A percentile compares a stretch with the other conserved stretches of the same genome.
These are phyloP conservation scores for Leishmania guyanensis DNA, from an alignment of 208 protist genomes.

Conservation along the genomic window DNA sequence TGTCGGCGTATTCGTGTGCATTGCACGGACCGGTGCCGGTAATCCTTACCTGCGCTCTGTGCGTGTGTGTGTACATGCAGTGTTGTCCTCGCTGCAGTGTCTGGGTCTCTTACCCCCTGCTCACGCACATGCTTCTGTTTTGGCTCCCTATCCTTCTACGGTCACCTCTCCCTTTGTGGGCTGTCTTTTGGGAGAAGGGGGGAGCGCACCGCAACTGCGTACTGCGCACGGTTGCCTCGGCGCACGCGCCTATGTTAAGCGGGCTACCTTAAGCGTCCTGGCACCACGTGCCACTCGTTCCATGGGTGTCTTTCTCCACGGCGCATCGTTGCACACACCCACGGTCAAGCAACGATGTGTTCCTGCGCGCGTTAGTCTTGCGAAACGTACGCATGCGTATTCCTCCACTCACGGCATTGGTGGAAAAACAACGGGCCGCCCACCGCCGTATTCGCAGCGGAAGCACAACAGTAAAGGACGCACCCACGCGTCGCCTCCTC, in stretches of 20 bases:
- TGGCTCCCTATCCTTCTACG: not conserved
- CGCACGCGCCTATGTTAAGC: not conserved
- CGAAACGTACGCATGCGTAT: no score
- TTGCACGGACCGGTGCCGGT: not conserved
- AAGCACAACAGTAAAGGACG: no score
- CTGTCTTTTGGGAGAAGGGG: not conserved
- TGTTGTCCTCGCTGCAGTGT: not conserved
- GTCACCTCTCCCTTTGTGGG: not conserved
- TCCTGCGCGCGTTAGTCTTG: not conserved
- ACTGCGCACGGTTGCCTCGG: not conserved
- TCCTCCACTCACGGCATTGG: not conserved
- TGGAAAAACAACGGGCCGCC: not conserved
- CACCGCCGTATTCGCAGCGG: not conserved
- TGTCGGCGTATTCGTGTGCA: not conserved
- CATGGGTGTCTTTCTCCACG: not conserved
- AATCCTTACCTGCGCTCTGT: not conserved
- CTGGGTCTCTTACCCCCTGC: not conserved
- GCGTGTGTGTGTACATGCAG: not conserved
- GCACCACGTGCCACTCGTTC: not conserved
- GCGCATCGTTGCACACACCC: not conserved
- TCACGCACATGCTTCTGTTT: not conserved
- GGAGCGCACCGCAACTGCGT: not conserved
- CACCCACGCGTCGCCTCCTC: no score
- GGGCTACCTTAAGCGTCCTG: no score
- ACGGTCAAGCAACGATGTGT: not conserved